A percentile compares a stretch with the other conserved stretches of the same genome.
phyloP scores from a whole-genome alignment of 352 stramenopile species.

The Aphanomyces invadans region DNA sequence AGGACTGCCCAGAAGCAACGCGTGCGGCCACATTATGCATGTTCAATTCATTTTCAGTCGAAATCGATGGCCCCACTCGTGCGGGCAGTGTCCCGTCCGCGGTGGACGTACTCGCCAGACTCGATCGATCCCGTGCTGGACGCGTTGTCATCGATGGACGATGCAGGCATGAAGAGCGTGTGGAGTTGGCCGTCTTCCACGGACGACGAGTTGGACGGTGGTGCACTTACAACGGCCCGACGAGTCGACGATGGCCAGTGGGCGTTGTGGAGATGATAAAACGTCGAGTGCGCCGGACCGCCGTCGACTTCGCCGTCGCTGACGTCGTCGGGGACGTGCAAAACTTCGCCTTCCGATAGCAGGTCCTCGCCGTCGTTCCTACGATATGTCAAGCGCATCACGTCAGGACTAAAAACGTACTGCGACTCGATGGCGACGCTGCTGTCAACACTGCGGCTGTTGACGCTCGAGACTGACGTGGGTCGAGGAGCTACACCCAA shows the following conservation, averaged over 20 bases:
- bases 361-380: background rate
- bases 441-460: background rate
- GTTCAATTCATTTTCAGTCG: background rate
- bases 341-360: constrained; percentile 17
- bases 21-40: too few relatives aligned
- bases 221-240: too few relatives aligned
- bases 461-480: background rate
- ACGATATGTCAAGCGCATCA: background rate
- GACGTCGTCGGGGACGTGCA: background rate
- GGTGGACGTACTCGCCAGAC: constrained; percentile 16
- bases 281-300: background rate
- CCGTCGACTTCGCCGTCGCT: constrained; percentile 19
- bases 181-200: constrained; percentile 18
- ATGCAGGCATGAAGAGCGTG: background rate
- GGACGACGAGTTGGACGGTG: background rate
- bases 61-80: too few relatives aligned
- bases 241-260: too few relatives aligned
- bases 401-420: background rate
- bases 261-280: constrained; percentile 13
- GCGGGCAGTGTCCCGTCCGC: too few relatives aligned
- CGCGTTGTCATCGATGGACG: background rate
- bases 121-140: constrained; percentile 17
- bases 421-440: background rate
- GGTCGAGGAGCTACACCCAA: background rate
- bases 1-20: background rate